phyloP scores from a whole-genome alignment of 495 filamentous ascomycete genomes.

The Hamigera avellanea region DNA sequence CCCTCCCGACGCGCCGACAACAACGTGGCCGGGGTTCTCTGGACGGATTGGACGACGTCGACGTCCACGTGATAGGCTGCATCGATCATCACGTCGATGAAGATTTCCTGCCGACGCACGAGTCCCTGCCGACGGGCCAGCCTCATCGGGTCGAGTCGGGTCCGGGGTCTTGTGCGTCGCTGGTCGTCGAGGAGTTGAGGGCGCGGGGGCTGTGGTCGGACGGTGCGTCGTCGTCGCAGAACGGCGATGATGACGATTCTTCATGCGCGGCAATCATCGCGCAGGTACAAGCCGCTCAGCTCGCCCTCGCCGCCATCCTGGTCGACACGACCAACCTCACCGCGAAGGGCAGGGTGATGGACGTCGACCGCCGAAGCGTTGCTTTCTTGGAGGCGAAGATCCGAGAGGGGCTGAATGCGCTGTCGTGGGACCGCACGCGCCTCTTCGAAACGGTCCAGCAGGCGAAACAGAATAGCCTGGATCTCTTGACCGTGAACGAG shows the following conservation, averaged over 20 bases:
- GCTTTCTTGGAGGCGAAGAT: slow-evolving; percentile 49
- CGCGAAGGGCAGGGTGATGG: slow-evolving; percentile 59
- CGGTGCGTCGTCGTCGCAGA: not conserved
- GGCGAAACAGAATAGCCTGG: slow-evolving; percentile 63
- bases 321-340: slow-evolving; percentile 75
- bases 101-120: slow-evolving; percentile 34
- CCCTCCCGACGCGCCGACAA: slow-evolving; percentile 40
- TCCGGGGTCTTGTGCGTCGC: slow-evolving; percentile 68
- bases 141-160: slow-evolving; percentile 55
- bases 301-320: slow-evolving; percentile 72
- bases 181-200: slow-evolving; percentile 55
- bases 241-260: slow-evolving; percentile 7
- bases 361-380: slow-evolving; percentile 52
- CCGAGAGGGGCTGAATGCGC: slow-evolving; percentile 7
- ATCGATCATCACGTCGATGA: slow-evolving; percentile 94
- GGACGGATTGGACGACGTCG: slow-evolving; percentile 23
- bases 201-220: slow-evolving; percentile 40
- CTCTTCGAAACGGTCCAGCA: slow-evolving; percentile 53
- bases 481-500: slow-evolving; percentile 54
- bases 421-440: slow-evolving; percentile 37
- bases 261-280: slow-evolving; percentile 12
- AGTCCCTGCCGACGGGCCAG: slow-evolving; percentile 4
- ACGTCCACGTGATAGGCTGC: slow-evolving; percentile 51
- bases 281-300: slow-evolving; percentile 55
- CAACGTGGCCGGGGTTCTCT: slow-evolving; percentile 18